Base-by-base conservation (phyloP, 192 early-diverging fungal species). In the Backusella tarrabulga region DNA sequence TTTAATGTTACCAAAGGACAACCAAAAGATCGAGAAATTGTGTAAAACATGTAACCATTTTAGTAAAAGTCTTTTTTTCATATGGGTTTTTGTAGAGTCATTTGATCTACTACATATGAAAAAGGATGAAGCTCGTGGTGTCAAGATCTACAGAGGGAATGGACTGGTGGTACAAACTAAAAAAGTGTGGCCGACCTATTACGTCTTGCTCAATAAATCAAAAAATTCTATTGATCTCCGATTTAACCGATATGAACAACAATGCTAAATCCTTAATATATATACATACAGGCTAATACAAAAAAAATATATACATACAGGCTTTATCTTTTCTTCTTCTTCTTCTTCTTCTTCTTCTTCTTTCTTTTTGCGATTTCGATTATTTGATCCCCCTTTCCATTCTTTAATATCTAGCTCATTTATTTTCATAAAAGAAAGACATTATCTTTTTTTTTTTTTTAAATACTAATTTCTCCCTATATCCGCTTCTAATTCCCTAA, bases 161-260 rank as follows among this genome's bases (percentile, higher is more conserved):
- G 54, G 54, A 26, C 9, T 23, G 3, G 54, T 60, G 7, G 23
- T 26, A 60, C 54, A 60, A 21, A 60, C 54, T 60, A 60, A 32
- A 32, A 32, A 32, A 60, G 23, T 12, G 3, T 23, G 21, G 21
- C 2, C 54, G 11, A 11, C 54, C 54, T 60, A 60, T 60, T 60
- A 60, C 54, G 23, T 60, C 21, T 21, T 23, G 6, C 54, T 60
- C 26, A 23, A 26, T 60, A 60, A 60, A 60, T 60, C 7, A 26
- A 21, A 60, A 60, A 0, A 7, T 1, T 8, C 0, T 12, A 60
- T 60, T 60, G 54, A 60, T 60, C 54, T 60, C 54, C 54, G 54
- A 60, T 60, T 60, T 60, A 60, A 60, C 54, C n/a, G n/a, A 60
- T 60, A 60, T 60, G 54, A 60, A 60, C 54, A 54, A 54, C 52